Percentiles rank a stretch among this genome's conserved stretches.
phyloP scores from a whole-genome alignment of 2,329 filamentous ascomycete species.

The Scedosporium dehoogii region DNA sequence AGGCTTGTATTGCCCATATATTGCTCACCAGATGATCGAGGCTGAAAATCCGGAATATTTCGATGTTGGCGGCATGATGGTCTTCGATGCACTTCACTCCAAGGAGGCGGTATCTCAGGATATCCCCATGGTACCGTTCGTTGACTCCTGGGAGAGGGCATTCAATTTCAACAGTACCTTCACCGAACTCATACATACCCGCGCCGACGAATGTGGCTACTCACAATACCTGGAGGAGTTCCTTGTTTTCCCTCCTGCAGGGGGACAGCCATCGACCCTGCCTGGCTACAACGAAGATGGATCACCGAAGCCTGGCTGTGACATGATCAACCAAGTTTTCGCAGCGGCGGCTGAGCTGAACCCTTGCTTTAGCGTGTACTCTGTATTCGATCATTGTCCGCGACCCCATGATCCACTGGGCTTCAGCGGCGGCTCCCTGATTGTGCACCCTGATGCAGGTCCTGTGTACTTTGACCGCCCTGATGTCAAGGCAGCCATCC shows the following conservation, averaged over 20 bases:
- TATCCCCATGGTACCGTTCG: slow-evolving; percentile 45
- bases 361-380: slow-evolving; percentile 73
- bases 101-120: slow-evolving; percentile 32
- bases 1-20: slow-evolving; percentile 60
- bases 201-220: slow-evolving; percentile 51
- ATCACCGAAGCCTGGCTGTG: slow-evolving; percentile 36
- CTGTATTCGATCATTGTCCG: slow-evolving; percentile 63
- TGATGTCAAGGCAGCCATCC: slow-evolving; percentile 60
- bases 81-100: slow-evolving; percentile 62
- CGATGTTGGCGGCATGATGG: slow-evolving; percentile 57
- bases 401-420: slow-evolving; percentile 58
- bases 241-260: slow-evolving; percentile 58
- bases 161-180: slow-evolving; percentile 56
- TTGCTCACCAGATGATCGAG: slow-evolving; percentile 63
- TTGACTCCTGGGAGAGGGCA: slow-evolving; percentile 49
- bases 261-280: slow-evolving; percentile 40
- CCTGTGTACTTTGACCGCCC: slow-evolving; percentile 60
- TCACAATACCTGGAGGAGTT: slow-evolving; percentile 48
- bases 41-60: slow-evolving; percentile 55
- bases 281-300: slow-evolving; percentile 32
- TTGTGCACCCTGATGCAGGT: slow-evolving; percentile 49
- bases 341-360: slow-evolving; percentile 48
- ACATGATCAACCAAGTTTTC: slow-evolving; percentile 46
- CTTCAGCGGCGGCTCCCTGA: slow-evolving; percentile 55
- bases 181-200: slow-evolving; percentile 38